Evolutionary conservation across 2,329 filamentous ascomycete genomes (phyloP).

Genomic region (Aspergillus sp.): DNA sequence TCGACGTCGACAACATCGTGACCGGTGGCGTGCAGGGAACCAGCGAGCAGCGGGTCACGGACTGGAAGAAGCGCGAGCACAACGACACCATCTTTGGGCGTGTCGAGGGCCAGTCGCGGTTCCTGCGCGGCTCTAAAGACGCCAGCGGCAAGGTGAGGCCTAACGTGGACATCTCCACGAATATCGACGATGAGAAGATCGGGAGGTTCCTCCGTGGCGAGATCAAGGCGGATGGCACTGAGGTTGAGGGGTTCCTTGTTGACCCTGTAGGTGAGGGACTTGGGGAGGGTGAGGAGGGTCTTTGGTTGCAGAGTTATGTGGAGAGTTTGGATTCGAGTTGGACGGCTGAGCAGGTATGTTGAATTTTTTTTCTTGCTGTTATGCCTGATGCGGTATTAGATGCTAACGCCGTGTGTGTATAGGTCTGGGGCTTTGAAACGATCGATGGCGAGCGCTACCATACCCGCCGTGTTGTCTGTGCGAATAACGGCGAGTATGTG

Average conservation of each 20-base stretch:
- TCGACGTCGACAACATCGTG: constrained; percentile 70
- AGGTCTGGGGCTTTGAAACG: constrained; percentile 50
- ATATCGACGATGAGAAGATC: constrained; percentile 40
- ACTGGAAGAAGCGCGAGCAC: constrained; percentile 64
- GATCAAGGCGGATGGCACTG: constrained; percentile 53
- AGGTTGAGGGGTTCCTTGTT: constrained; percentile 60
- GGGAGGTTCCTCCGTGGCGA: constrained; percentile 41
- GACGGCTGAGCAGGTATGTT: constrained; percentile 54
- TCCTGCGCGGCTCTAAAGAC: constrained; percentile 39
- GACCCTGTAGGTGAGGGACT: constrained; percentile 47
- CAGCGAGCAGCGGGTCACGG: constrained; percentile 56
- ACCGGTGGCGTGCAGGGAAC: constrained; percentile 71
- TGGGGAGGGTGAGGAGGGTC: constrained; percentile 44
- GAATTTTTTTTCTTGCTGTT: background rate
- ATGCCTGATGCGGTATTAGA: background rate
- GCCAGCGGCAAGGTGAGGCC: constrained; percentile 40
- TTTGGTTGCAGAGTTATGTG: constrained; percentile 52
- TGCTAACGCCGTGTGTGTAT: background rate
- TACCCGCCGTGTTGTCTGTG: constrained; percentile 43
- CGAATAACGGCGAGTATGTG: constrained; percentile 36
- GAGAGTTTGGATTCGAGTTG: constrained; percentile 50
- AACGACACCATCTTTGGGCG: constrained; percentile 77
- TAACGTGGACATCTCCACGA: constrained; percentile 35
- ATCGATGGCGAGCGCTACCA: constrained; percentile 43
- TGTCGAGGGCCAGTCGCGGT: constrained; percentile 61